These are phyloP conservation scores for Monotropa hypopitys DNA, from an alignment of 179 eudicot species.

Conservation along the genomic window DNA sequence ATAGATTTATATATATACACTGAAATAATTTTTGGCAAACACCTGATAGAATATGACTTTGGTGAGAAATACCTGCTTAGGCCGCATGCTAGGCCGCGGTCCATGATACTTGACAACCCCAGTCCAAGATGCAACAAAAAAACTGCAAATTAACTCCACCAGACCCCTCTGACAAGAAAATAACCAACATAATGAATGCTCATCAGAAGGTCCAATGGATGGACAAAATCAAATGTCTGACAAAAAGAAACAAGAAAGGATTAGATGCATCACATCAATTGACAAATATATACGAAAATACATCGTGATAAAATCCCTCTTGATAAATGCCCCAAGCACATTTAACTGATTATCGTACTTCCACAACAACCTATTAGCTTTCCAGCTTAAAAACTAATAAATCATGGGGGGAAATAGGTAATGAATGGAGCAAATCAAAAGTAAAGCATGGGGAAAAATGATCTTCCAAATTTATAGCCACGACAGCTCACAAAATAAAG, in stretches of 20 bases:
- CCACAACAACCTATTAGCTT: neutral
- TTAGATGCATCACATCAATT: no score
- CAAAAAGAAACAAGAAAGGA: no score
- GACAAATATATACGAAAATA: neutral
- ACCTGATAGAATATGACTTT: neutral
- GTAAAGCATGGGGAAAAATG: neutral
- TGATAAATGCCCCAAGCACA: neutral
- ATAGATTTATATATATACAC: neutral
- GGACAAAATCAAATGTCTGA: neutral
- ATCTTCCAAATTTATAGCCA: neutral
- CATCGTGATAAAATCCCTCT: neutral
- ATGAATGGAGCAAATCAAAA: neutral
- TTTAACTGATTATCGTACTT: neutral
- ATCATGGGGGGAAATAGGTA: neutral
- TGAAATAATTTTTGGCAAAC: neutral
- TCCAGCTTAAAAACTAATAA: neutral
- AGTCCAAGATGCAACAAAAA: constrained; percentile 99
- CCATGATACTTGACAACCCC: constrained; percentile 98
- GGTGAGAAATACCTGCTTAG: constrained; percentile 53
- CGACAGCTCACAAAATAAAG: neutral
- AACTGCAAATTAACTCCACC: constrained; percentile 89
- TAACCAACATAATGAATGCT: neutral
- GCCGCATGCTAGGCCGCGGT: constrained; percentile 88
- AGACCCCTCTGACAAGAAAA: constrained; percentile 51
- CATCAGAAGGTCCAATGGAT: neutral